Base-by-base conservation (phyloP, 331 rosid species). In the Malus hybrid region DNA sequence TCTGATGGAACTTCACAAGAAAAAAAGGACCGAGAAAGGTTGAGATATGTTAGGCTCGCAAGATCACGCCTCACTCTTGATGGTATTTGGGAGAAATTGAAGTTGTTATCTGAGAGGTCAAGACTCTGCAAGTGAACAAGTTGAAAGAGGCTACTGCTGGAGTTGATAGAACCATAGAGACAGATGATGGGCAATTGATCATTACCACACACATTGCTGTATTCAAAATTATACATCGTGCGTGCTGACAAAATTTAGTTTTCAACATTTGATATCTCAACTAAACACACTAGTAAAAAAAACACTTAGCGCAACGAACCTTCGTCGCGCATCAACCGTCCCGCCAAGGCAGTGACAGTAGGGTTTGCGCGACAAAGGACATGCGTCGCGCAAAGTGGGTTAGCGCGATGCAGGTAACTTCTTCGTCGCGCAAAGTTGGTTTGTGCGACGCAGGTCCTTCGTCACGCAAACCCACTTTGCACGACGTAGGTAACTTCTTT, bases 21-120 rank as follows among this genome's bases (percentile, higher is more conserved):
- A 46, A 79, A 73, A 5, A 0, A 3, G 0, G 78, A 64, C 0
- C 0, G 0, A 0, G 71, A 42, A 30, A 79, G 82, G 74, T 79
- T 44, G 70, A 79, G 79, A 66, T 44, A 1, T 0, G 66, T 66
- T 15, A 73, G 64, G 14, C 13, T 20, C 0, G 74, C 16, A 48
- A 79, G 65, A 10, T 13, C 53, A 46, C 12, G 39, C 0, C 46
- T 8, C 12, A 79, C 0, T 16, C 52, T 46, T 20, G 64, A 5
- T 3, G 72, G 83, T 11, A 79, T 72, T 20, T 20, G 18, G 4
- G 81, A 81, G 76, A 24, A 81, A 2, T 52, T 77, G 55, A 81
- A 73, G 42, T 81, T 4, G 32, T 72, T 81, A 56, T 26, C 50
- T 4, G 82, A 66, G 34, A 77, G 85, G 64, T 68, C 61, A n/a